A percentile compares a stretch with the other conserved stretches of the same genome.
Evolutionary conservation across 306 rosid species (phyloP).

Genomic region (Dicorynia guianensis): DNA sequence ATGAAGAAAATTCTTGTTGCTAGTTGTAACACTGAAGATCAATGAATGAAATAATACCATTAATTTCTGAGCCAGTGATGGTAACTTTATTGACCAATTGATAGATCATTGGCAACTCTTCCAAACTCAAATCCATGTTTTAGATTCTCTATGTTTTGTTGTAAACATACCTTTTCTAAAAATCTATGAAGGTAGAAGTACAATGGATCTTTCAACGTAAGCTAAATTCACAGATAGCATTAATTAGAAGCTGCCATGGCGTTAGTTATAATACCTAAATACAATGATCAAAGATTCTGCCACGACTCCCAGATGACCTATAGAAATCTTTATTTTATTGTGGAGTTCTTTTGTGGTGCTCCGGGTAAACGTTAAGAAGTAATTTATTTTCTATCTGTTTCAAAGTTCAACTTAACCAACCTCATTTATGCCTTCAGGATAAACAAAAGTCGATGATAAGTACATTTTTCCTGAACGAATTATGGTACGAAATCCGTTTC

Average conservation of each 20-base stretch:
- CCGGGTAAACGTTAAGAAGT: too few relatives aligned
- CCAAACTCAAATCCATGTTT: constrained; percentile 15
- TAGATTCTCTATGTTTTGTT: constrained; percentile 20
- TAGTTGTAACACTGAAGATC: constrained; percentile 42
- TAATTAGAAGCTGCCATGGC: background rate
- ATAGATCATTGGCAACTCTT: constrained; percentile 10
- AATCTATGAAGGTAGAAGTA: background rate
- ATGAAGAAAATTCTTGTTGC: constrained; percentile 78
- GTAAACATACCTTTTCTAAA: background rate
- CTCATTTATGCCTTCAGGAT: too few relatives aligned
- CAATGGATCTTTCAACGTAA: background rate
- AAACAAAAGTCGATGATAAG: background rate
- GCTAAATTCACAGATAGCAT: too few relatives aligned
- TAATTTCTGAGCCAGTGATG: constrained; percentile 7
- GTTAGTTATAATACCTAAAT: background rate
- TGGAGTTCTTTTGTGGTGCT: too few relatives aligned
- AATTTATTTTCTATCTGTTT: background rate
- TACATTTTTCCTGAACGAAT: background rate
- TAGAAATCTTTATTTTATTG: background rate
- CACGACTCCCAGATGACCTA: constrained; percentile 6
- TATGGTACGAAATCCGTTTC: background rate
- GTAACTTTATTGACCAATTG: constrained; percentile 15
- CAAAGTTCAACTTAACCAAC: background rate
- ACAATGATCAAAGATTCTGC: background rate
- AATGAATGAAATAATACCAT: constrained; percentile 38